Conservation (phyloP, 192 early-diverging fungal genomes). For the Spinellus fusiger region DNA sequence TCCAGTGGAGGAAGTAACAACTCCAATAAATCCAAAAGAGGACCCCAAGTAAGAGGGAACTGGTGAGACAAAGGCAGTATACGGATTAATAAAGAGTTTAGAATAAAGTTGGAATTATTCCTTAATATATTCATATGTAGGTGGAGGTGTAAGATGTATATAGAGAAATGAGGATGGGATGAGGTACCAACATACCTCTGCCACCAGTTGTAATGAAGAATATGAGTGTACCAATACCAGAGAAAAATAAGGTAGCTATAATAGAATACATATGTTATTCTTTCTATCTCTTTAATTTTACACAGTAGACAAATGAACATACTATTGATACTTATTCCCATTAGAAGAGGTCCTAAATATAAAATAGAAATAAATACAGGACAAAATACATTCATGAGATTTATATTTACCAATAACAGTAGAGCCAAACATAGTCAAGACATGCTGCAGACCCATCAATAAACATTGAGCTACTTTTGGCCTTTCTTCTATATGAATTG, state of each 20-base stretch:
- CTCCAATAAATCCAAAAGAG: slow-evolving; percentile 48
- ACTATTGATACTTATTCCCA: slow-evolving; percentile 41
- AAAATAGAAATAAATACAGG: background rate
- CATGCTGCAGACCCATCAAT: slow-evolving; percentile 45
- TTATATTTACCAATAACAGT: slow-evolving; percentile 37
- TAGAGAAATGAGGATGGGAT: background rate
- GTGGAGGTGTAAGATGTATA: background rate
- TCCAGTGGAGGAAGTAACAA: slow-evolving; percentile 42
- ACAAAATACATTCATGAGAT: background rate
- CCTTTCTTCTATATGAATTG: slow-evolving; percentile 35
- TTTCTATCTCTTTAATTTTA: background rate
- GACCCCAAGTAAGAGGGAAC: slow-evolving; percentile 55
- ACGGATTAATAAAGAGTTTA: background rate
- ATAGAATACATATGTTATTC: background rate
- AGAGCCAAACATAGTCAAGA: slow-evolving; percentile 56
- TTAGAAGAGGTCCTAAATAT: slow-evolving; percentile 30
- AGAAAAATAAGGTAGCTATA: slow-evolving; percentile 44
- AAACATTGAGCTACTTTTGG: slow-evolving; percentile 29
- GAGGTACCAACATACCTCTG: slow-evolving; percentile 12
- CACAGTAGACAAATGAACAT: background rate
- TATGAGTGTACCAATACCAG: slow-evolving; percentile 46
- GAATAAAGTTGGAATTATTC: no score
- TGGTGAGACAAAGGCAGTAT: background rate
- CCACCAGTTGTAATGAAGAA: slow-evolving; percentile 51
- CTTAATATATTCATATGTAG: background rate